phyloP scores from a whole-genome alignment of 192 early-diverging fungal genomes.

The Linnemannia zychae region DNA sequence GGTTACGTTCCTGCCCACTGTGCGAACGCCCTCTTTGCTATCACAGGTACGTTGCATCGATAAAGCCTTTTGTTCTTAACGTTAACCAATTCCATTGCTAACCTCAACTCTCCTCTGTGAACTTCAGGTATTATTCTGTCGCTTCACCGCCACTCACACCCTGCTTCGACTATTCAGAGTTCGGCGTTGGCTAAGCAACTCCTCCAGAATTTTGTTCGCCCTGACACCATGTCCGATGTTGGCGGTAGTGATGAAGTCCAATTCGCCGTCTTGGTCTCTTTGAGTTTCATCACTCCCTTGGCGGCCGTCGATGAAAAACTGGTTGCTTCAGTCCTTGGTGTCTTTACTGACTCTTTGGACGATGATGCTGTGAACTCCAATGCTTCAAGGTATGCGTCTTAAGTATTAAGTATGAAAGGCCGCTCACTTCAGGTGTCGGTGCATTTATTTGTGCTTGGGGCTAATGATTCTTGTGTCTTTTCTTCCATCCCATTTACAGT shows the following conservation, averaged over 20 bases:
- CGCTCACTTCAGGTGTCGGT: background rate
- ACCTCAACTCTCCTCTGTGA: background rate
- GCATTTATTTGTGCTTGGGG: no score
- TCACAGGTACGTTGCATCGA: constrained; percentile 44
- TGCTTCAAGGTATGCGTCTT: constrained; percentile 10
- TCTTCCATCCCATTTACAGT: constrained; percentile 8
- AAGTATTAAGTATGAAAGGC: background rate
- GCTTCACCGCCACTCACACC: constrained; percentile 34
- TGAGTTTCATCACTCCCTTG: constrained; percentile 55
- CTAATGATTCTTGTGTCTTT: background rate
- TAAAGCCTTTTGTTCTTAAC: constrained; percentile 12
- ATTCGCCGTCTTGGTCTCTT: constrained; percentile 51
- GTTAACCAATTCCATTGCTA: background rate
- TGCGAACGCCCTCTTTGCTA: constrained; percentile 56
- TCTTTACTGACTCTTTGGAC: constrained; percentile 38
- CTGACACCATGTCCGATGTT: constrained; percentile 34
- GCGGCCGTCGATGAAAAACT: constrained; percentile 57
- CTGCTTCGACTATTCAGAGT: constrained; percentile 44
- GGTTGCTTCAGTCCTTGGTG: constrained; percentile 34
- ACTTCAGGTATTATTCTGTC: constrained; percentile 27
- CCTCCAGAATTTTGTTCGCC: constrained; percentile 43
- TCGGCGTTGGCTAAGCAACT: constrained; percentile 42
- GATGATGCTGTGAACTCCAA: constrained; percentile 11
- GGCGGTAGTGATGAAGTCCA: constrained; percentile 61
- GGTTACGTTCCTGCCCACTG: constrained; percentile 54